phyloP scores from a whole-genome alignment of 768 basidiomycete genomes.

The Sarcomyxa edulis region DNA sequence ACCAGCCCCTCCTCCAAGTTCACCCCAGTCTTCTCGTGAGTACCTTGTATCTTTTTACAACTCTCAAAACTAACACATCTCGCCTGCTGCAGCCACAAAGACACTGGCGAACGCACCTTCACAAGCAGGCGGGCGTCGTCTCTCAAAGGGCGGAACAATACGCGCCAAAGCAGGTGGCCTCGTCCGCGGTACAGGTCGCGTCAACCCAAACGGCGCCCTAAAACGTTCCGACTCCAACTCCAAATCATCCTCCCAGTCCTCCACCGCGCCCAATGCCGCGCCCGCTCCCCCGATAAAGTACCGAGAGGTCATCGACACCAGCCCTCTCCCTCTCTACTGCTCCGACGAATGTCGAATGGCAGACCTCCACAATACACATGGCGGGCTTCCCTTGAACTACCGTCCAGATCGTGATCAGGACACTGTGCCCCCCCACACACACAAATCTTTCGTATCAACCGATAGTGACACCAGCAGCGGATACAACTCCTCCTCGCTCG shows the following conservation, averaged over 20 bases:
- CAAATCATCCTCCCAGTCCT: conserved; percentile 17
- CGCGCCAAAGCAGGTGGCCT: conserved; percentile 41
- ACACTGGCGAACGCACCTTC: conserved; percentile 13
- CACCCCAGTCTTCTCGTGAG: conserved; percentile 34
- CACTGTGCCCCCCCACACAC: conserved; percentile 28
- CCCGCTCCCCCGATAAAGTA: conserved; percentile 36
- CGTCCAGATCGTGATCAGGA: conserved; percentile 40
- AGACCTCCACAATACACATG: conserved; percentile 43
- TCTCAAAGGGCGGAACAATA: conserved; percentile 30
- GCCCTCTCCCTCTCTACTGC: conserved; percentile 79
- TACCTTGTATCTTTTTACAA: conserved; percentile 7
- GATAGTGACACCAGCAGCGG: conserved; percentile 17
- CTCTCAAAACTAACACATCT: conserved; percentile 22
- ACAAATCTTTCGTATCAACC: conserved; percentile 27
- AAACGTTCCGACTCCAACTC: conserved; percentile 27
- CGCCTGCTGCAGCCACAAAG: conserved; percentile 13
- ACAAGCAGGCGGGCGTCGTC: no score
- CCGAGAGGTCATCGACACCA: conserved; percentile 73
- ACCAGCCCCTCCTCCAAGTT: conserved; percentile 32
- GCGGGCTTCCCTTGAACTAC: conserved; percentile 39
- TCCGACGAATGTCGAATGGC: conserved; percentile 68
- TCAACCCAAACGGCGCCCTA: conserved; percentile 52
- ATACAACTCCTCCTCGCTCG: conserved; percentile 32
- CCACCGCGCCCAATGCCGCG: conserved; percentile 12
- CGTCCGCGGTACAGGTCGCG: conserved; percentile 60